phyloP scores from a whole-genome alignment of 495 filamentous ascomycete genomes.

The Neurospora discreta region DNA sequence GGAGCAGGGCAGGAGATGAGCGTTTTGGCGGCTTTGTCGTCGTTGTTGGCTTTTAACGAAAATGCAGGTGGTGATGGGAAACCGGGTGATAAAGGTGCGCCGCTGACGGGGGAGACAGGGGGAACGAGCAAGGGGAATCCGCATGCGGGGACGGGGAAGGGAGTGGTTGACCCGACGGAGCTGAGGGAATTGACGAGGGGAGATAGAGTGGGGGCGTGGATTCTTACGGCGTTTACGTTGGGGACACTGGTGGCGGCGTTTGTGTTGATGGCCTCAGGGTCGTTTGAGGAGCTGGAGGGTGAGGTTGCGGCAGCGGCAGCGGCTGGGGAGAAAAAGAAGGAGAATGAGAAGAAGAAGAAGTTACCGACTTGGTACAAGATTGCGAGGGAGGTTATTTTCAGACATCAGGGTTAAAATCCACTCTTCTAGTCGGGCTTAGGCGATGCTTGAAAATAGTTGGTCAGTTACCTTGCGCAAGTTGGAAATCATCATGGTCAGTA shows the following conservation, averaged over 20 bases:
- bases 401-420: background rate
- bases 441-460: background rate
- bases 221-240: conserved; percentile 39
- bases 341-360: background rate
- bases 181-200: conserved; percentile 32
- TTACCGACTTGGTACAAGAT: background rate
- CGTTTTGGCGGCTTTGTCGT: conserved; percentile 36
- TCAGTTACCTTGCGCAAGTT: background rate
- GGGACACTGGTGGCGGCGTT: conserved; percentile 14
- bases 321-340: background rate
- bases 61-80: background rate
- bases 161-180: conserved; percentile 11
- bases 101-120: conserved; percentile 22
- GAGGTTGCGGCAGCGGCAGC: background rate
- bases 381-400: background rate
- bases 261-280: conserved; percentile 16
- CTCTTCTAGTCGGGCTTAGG: no score
- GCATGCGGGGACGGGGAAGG: conserved; percentile 34
- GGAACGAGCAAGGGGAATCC: conserved; percentile 52
- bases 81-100: background rate
- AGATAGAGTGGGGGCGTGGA: conserved; percentile 45
- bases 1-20: conserved; percentile 50
- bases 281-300: background rate
- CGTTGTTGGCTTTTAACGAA: conserved; percentile 30
- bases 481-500: background rate